Conservation (phyloP, 345 rosid genomes). For the Syzygium grande region DNA sequence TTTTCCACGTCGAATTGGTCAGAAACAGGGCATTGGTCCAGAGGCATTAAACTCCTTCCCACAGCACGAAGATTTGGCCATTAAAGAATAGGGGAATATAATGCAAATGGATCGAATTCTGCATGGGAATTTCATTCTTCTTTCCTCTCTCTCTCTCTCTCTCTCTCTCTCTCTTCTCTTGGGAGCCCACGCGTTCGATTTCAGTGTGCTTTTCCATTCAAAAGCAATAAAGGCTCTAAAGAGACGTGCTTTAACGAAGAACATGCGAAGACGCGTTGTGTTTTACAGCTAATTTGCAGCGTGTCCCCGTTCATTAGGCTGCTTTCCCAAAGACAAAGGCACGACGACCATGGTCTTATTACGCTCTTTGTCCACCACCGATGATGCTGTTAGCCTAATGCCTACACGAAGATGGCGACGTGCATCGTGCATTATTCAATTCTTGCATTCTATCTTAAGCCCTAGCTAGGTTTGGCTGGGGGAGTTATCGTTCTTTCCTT, state of each 20-base stretch:
- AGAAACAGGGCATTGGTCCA: not conserved
- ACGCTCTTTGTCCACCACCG: not conserved
- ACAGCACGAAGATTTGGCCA: not conserved
- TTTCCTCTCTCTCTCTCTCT: not conserved
- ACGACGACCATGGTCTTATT: not conserved
- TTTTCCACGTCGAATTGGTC: not conserved
- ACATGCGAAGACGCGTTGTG: constrained; percentile 6
- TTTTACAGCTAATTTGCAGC: constrained; percentile 1
- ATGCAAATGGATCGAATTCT: not conserved
- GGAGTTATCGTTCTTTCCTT: not conserved
- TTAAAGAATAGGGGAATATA: not conserved
- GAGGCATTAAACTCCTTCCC: not conserved
- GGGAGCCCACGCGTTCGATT: not conserved
- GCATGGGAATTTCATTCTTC: not conserved
- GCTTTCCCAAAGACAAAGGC: not conserved
- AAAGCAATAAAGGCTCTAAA: constrained; percentile 4
- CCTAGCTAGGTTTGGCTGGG: not conserved
- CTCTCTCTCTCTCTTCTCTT: not conserved
- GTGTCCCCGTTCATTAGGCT: not conserved
- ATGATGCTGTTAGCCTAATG: not conserved
- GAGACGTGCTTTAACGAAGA: not conserved
- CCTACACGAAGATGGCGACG: not conserved
- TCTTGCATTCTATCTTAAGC: not conserved
- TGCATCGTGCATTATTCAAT: not conserved
- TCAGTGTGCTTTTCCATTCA: not conserved